Base-by-base conservation (phyloP, 495 filamentous ascomycete species). In the Immersiella caudata region DNA sequence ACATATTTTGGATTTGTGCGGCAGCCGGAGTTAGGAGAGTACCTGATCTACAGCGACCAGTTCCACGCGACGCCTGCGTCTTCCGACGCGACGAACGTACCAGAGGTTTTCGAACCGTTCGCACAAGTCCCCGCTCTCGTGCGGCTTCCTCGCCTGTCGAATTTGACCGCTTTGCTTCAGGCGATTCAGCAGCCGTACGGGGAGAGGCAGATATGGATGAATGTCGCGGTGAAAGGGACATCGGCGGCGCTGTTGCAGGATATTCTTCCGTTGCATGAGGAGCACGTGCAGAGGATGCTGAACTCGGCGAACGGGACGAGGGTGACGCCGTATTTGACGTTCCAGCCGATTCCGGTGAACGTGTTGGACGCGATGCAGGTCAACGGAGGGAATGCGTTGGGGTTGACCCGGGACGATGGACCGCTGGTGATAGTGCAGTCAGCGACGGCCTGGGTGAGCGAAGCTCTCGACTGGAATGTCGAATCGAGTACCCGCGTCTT, bases 311-410 rank as follows among this genome's bases (percentile, higher is more conserved):
- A 60, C 1, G 67, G 60, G 29, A 55, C 67, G 21, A 29, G 52
- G 16, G 40, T 73, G 1, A 40, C 67, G 11, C 64, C 69, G 0
- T 67, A 46, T 24, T 29, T 73, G 12, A 60, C 70, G 20, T 74
- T 68, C 57, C 72, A 76, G 59, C 55, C 68, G 26, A 71, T 76
- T 52, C 62, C 73, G 18, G 55, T 65, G 29, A 71, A 74, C 33
- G 63, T 74, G 51, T 58, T 75, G 12, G 14, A 66, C 26, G 67
- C 71, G 3, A 76, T 76, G 73, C 67, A 72, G 63, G 64, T 40
- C 4, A 71, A 73, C 60, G 76, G 76, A 0, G 76, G 76, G 2
- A 79, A 79, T 24, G 67, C 74, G 40, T 58, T 79, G 35, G 75
- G 75, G 5, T 36, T 79, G 54, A 62, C 52, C 26, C 64, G 63